Percentiles rank a stretch among this genome's conserved stretches.
These are phyloP conservation scores for Phytophthora idaei DNA, from an alignment of 352 stramenopile species.

Conservation along the genomic window DNA sequence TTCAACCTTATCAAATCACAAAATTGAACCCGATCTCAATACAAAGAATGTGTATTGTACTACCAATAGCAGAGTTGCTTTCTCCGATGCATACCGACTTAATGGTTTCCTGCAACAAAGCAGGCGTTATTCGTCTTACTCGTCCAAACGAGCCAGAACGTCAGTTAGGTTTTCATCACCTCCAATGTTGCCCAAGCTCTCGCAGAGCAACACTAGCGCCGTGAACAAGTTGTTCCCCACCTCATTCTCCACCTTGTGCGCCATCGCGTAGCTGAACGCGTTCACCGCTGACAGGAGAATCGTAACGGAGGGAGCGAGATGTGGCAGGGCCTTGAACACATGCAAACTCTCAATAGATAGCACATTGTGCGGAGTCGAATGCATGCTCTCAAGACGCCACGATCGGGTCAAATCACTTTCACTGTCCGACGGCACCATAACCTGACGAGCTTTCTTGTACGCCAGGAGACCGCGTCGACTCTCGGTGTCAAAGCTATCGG, in stretches of 20 bases:
- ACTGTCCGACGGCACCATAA: not conserved
- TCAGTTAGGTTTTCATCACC: slow-evolving; percentile 31
- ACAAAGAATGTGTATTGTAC: not conserved
- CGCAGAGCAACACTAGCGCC: slow-evolving; percentile 32
- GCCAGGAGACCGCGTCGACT: slow-evolving; percentile 20
- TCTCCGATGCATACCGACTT: not conserved
- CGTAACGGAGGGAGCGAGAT: slow-evolving; percentile 49
- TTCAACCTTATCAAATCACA: too few species aligned
- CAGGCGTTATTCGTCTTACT: slow-evolving; percentile 3
- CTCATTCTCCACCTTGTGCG: slow-evolving; percentile 47
- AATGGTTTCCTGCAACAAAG: not conserved
- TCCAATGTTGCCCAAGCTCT: slow-evolving; percentile 32
- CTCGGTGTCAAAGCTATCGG: slow-evolving; percentile 5
- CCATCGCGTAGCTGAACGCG: slow-evolving; percentile 68
- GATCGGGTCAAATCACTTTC: slow-evolving; percentile 20
- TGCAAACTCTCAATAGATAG: slow-evolving; percentile 52
- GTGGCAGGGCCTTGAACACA: slow-evolving; percentile 61
- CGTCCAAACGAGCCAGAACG: slow-evolving; percentile 26
- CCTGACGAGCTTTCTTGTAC: slow-evolving; percentile 23
- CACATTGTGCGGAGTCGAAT: slow-evolving; percentile 9
- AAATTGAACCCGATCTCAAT: too few species aligned
- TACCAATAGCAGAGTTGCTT: not conserved
- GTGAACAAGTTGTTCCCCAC: slow-evolving; percentile 44
- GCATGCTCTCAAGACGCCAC: slow-evolving; percentile 16
- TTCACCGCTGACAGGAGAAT: slow-evolving; percentile 53